Evolutionary conservation across 345 rosid species (phyloP), one percentile per base, ranked within the genome.

Genomic region (Salix viminalis): DNA sequence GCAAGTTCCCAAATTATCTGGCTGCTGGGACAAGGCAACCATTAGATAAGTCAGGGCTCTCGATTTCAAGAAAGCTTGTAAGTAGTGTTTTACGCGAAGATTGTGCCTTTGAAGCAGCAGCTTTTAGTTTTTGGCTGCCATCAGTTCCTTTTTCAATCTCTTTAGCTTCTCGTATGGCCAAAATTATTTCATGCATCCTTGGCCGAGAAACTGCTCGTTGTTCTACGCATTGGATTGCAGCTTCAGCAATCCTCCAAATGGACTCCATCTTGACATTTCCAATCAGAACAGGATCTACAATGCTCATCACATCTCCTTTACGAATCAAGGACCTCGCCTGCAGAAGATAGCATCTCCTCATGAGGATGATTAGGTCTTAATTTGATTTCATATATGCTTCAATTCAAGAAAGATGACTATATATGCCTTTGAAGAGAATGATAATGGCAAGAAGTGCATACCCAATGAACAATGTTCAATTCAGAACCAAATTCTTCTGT

Each of bases 381-480:
- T 39, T 23, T 68, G 26, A 26, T 26, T 39, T 30, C 21, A 70
- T 58, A 58, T 9, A n/a, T 9, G 28, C 6, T 58, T 24, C 24
- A 0, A 58, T 23, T 58, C 64, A 23, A 10, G 64, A 58, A 58
- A 58, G 64, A 58, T 58, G 64, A 4, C 11, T 58, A n/a, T n/a
- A 58, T 58, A 58, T 58, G 62, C 61, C 21, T 75, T 65, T 75
- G 13, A 30, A 75, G 65, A 62, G 66, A 56, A 66, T 12, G 23
- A 30, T 30, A 66, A 32, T 69, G 66, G 16, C 36, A 69, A 56
- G 70, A 34, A 52, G 72, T 64, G 30, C 75, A 54, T 88, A 96
- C 98, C 99, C 99, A 94, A 78, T 92, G 94, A 79, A 96, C 92
- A 79, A 96, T 93, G 84, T 91, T 94, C 82, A 88, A 32, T 77